These are phyloP conservation scores for Rhypophila decipiens DNA, from an alignment of 495 filamentous ascomycete species.

Conservation along the genomic window DNA sequence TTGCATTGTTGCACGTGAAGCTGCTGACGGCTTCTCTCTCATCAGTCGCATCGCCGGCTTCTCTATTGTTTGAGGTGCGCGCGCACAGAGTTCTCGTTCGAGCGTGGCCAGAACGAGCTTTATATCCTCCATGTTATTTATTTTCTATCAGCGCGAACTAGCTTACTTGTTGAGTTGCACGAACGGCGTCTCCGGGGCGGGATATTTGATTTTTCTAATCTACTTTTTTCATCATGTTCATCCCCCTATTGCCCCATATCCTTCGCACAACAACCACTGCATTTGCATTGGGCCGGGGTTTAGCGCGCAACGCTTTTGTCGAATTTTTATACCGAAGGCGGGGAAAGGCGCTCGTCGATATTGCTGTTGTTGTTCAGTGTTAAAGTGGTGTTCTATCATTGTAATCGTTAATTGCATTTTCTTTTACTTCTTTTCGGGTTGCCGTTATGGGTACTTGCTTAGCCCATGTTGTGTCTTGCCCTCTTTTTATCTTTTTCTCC, in stretches of 20 bases:
- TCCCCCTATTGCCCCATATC: background rate
- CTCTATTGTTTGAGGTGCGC: background rate
- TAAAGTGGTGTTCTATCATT: too few species aligned
- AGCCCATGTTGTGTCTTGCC: background rate
- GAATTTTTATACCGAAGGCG: background rate
- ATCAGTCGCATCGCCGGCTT: background rate
- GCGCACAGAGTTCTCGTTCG: background rate
- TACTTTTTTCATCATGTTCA: background rate
- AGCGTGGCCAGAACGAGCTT: background rate
- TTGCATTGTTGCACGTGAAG: background rate
- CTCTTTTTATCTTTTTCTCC: background rate
- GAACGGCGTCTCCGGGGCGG: constrained; percentile 9
- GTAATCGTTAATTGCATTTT: too few species aligned
- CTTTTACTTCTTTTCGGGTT: too few species aligned
- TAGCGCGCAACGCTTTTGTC: background rate
- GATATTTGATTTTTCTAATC: constrained; percentile 2
- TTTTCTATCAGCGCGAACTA: background rate
- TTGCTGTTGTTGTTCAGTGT: too few species aligned
- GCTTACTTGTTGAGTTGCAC: background rate
- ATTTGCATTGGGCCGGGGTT: constrained; percentile 14
- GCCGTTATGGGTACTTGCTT: too few species aligned
- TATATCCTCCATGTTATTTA: background rate
- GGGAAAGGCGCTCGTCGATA: background rate
- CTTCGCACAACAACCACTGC: constrained; percentile 3
- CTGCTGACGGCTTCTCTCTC: background rate